Conservation (phyloP, 2,329 filamentous ascomycete species). For the Elsinoe batatas region DNA sequence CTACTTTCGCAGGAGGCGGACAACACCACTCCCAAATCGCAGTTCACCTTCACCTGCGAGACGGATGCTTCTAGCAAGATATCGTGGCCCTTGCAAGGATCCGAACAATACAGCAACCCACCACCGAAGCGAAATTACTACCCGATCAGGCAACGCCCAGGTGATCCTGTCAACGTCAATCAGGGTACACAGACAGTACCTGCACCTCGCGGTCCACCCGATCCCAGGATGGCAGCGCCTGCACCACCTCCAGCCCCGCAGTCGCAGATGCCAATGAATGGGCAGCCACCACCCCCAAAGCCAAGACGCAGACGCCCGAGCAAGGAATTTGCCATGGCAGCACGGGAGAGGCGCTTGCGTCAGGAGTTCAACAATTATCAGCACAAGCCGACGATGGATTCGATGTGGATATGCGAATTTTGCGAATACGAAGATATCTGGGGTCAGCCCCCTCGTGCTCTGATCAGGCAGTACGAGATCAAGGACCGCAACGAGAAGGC, state of each 20-base stretch:
- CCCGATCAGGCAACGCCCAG: constrained; percentile 10
- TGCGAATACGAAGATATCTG: constrained; percentile 97
- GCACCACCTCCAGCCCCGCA: constrained; percentile 20
- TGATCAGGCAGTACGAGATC: constrained; percentile 88
- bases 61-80: constrained; percentile 75
- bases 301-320: constrained; percentile 50
- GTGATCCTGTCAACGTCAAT: constrained; percentile 8
- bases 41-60: constrained; percentile 95
- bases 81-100: constrained; percentile 57
- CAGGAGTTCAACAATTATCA: constrained; percentile 69
- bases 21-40: constrained; percentile 64
- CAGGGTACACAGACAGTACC: constrained; percentile 25
- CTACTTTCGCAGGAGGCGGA: constrained; percentile 60
- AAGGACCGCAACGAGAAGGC: constrained; percentile 81
- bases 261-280: constrained; percentile 31
- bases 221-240: constrained; percentile 11
- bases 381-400: constrained; percentile 59
- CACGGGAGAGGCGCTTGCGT: constrained; percentile 64
- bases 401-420: constrained; percentile 94
- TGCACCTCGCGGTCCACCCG: constrained; percentile 16
- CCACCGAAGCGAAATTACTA: constrained; percentile 12
- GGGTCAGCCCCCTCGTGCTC: constrained; percentile 68
- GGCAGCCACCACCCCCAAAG: constrained; percentile 40
- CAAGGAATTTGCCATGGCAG: constrained; percentile 65
- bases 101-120: constrained; percentile 16